Evolutionary conservation across 2,329 filamentous ascomycete species (phyloP), one percentile per base, ranked within the genome.

Genomic region (Alternaria sp.): DNA sequence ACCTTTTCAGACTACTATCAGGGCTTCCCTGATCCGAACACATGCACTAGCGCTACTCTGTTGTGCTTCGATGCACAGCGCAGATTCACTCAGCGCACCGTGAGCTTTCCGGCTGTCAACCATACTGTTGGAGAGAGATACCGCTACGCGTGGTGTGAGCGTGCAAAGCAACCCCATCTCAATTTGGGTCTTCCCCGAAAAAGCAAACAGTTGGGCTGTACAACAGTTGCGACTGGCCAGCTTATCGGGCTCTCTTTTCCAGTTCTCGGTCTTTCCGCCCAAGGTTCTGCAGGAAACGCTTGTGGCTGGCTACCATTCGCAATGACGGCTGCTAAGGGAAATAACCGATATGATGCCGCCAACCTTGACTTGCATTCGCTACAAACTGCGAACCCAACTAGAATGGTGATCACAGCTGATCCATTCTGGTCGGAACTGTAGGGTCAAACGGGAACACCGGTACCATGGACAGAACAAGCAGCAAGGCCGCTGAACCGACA

Each of bases 91-190:
- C 43, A 44, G 49, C 54, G 49, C 59, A 47, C 55, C 55, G 42
- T 58, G 58, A 49, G 18, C 49, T 20, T 38, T 51, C 38, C 38
- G 48, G 49, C 49, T 30, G 48, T 57, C 16, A 28, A 54, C 55
- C 57, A 62, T 28, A 58, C 68, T 63, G 59, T 41, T 57, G 49
- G 62, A 36, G 58, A 57, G 59, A 54, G 65, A 66, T 69, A 65
- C 63, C 54, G 56, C 57, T 57, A 70, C 71, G 75, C 72, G 73
- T 75, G 73, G 68, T 54, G 44, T 53, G 58, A 65, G 65, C 64
- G 64, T 62, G 62, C 66, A 62, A 51, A 22, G 55, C 47, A 59
- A 61, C 38, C 30, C 30, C 47, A 20, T 57, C 22, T 41, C 20
- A 34, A 44, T 28, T 47, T 41, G 47, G 47, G n/a, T 20, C 41